Conservation (phyloP, 768 basidiomycete species). For the Boletales sp. region DNA sequence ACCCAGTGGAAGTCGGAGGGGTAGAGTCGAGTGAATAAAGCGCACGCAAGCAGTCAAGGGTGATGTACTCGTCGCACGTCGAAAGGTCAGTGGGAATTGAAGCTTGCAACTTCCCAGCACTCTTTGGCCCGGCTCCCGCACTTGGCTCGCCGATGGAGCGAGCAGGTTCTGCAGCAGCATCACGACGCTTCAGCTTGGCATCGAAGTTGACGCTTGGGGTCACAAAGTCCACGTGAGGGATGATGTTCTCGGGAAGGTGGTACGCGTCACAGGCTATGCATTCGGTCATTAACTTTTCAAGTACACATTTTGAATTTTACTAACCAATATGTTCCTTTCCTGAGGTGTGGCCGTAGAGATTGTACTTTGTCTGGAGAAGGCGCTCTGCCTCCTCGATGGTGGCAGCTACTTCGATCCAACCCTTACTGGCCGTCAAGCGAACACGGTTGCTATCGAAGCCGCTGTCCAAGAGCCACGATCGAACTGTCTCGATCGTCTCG, state of each 20-base stretch:
- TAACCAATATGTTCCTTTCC: constrained; percentile 27
- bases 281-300: neutral
- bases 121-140: constrained; percentile 18
- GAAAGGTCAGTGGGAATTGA: constrained; percentile 8
- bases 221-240: constrained; percentile 32
- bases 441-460: constrained; percentile 23
- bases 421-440: constrained; percentile 18
- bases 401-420: constrained; percentile 25
- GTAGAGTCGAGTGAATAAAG: constrained; percentile 22
- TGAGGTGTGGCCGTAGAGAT: constrained; percentile 27
- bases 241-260: constrained; percentile 29
- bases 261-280: constrained; percentile 31
- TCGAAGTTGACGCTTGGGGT: constrained; percentile 34
- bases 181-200: constrained; percentile 17
- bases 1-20: constrained; percentile 8
- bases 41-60: constrained; percentile 28
- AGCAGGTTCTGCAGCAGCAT: constrained; percentile 5
- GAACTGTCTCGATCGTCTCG: constrained; percentile 24
- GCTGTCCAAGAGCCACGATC: constrained; percentile 26
- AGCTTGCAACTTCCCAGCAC: constrained; percentile 7
- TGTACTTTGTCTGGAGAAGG: constrained; percentile 33
- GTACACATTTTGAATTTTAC: constrained; percentile 8
- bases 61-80: constrained; percentile 27
- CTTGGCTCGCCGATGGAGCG: constrained; percentile 15
- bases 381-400: constrained; percentile 33